Evolutionary conservation across 345 rosid species (phyloP).

Genomic region (Heritiera fomes): DNA sequence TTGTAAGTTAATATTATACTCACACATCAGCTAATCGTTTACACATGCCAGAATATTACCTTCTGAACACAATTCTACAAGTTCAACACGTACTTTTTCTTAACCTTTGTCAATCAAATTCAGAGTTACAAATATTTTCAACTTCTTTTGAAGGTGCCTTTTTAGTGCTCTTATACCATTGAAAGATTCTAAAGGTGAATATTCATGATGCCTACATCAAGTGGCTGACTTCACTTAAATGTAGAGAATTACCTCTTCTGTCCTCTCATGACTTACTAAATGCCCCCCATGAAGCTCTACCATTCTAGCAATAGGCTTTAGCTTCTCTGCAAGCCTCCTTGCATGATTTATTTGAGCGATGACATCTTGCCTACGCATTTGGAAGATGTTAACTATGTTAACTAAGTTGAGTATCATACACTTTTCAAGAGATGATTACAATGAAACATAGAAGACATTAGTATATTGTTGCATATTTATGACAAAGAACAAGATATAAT

Average conservation of each 20-base stretch:
- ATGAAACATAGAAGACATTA: neutral
- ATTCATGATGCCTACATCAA: neutral
- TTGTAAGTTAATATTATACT: constrained; percentile 10
- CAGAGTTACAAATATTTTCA: neutral
- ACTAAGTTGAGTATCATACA: neutral
- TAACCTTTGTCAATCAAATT: neutral
- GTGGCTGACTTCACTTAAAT: neutral
- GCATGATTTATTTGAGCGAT: constrained; percentile 90
- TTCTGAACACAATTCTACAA: neutral
- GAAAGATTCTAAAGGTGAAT: neutral
- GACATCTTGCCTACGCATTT: constrained; percentile 67
- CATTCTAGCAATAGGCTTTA: constrained; percentile 86
- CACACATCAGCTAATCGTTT: neutral
- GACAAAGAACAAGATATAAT: neutral
- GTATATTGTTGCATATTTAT: neutral
- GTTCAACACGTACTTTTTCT: neutral
- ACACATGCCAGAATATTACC: neutral
- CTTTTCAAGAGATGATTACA: neutral
- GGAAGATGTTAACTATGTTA: constrained; percentile 26
- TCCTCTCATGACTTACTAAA: constrained; percentile 92
- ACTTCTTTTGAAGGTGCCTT: constrained; percentile 1
- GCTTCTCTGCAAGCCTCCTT: constrained; percentile 77
- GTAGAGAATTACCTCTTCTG: constrained; percentile 66
- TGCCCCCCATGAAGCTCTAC: constrained; percentile 96
- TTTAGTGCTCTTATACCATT: neutral